Percentiles rank a stretch among this genome's conserved stretches.
These are phyloP conservation scores for Echeveria elegans DNA, from an alignment of 164 flowering plant genomes.

Conservation along the genomic window DNA sequence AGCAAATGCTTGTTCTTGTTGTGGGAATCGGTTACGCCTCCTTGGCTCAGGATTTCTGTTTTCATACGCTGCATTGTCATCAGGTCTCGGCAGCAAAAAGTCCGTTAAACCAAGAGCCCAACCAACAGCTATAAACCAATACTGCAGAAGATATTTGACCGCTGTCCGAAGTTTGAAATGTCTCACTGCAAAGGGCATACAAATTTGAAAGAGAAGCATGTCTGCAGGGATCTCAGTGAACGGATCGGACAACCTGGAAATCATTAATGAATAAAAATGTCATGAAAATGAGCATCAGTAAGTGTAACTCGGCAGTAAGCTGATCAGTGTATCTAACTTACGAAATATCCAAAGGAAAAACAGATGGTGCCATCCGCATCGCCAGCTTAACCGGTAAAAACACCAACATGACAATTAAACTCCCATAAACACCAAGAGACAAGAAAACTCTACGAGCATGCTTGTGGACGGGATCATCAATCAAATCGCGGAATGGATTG, in stretches of 20 bases:
- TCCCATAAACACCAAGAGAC: constrained; percentile 97
- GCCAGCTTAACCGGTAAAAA: constrained; percentile 96
- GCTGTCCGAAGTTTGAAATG: constrained; percentile 85
- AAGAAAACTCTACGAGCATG: constrained; percentile 96
- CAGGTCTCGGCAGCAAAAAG: constrained; percentile 75
- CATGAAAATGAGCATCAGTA: neutral
- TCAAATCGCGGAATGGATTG: constrained; percentile 95
- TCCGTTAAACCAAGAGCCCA: constrained; percentile 95
- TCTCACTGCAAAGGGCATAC: constrained; percentile 93
- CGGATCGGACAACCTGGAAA: constrained; percentile 89
- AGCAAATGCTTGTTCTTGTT: constrained; percentile 45
- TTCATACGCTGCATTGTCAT: constrained; percentile 67
- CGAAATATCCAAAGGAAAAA: constrained; percentile 92
- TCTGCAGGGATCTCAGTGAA: constrained; percentile 98
- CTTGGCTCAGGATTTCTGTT: constrained; percentile 57
- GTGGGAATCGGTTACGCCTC: constrained; percentile 55
- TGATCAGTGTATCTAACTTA: constrained; percentile 26
- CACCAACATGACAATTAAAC: constrained; percentile 95
- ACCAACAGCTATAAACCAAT: constrained; percentile 87
- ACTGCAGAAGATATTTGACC: constrained; percentile 74
- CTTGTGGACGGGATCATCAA: constrained; percentile 98
- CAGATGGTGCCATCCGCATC: constrained; percentile 79
- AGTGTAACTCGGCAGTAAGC: neutral
- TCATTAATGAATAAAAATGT: neutral
- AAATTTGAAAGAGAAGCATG: constrained; percentile 95